Percentiles rank a stretch among this genome's conserved stretches.
Conservation (phyloP, 768 basidiomycete species). For the Boletus subparvulus region DNA sequence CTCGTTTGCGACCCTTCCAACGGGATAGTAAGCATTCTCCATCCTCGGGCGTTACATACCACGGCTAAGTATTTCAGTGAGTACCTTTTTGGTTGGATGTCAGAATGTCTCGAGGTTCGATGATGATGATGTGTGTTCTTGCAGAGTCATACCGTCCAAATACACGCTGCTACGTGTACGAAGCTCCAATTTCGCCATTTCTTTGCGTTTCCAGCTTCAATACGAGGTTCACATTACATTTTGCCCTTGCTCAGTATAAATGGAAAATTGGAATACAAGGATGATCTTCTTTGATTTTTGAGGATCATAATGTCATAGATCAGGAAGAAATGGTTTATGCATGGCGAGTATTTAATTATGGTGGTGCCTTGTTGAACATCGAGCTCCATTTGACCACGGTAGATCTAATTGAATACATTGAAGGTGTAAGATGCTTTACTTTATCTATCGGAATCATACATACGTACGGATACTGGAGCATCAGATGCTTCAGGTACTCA, state of each 20-base stretch:
- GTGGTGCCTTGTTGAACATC: not conserved
- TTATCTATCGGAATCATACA: not conserved
- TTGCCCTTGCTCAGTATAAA: not conserved
- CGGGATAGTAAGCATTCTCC: not conserved
- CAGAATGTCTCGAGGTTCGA: too few species aligned
- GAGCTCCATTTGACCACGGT: not conserved
- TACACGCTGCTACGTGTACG: not conserved
- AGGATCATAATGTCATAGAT: too few species aligned
- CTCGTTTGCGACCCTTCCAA: too few species aligned
- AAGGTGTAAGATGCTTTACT: too few species aligned
- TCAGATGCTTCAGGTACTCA: not conserved
- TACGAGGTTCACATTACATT: not conserved
- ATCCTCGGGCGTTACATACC: not conserved
- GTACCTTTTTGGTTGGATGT: not conserved
- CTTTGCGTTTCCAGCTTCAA: not conserved
- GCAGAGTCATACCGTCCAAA: not conserved
- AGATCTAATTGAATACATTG: not conserved
- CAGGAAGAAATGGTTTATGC: not conserved
- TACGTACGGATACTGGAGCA: not conserved
- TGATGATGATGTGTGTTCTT: not conserved
- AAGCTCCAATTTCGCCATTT: not conserved
- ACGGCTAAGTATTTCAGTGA: not conserved
- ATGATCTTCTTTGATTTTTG: too few species aligned
- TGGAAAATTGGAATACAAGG: too few species aligned
- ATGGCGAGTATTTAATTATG: not conserved